These are phyloP conservation scores for Amorphotheca resinae DNA, from an alignment of 495 filamentous ascomycete species.

Conservation along the genomic window DNA sequence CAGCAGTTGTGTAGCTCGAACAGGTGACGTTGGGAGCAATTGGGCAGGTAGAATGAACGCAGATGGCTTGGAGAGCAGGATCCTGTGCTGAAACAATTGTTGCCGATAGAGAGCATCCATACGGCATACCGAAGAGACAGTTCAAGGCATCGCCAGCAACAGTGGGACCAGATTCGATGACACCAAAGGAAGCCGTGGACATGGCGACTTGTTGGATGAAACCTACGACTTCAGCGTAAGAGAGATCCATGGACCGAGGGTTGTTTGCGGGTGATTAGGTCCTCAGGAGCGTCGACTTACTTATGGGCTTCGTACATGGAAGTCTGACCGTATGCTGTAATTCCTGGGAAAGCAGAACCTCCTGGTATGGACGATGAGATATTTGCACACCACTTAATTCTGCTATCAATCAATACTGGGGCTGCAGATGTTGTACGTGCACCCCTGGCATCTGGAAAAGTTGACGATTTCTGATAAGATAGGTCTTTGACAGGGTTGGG, in stretches of 20 bases:
- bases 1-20: constrained; percentile 13
- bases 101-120: constrained; percentile 28
- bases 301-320: constrained; percentile 39
- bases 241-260: constrained; percentile 40
- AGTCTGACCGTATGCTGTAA: no score
- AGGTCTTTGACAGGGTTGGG: no score
- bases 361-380: constrained; percentile 36
- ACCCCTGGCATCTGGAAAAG: no score
- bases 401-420: no score
- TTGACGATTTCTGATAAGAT: no score
- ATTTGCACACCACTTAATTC: no score
- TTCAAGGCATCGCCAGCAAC: constrained; percentile 29
- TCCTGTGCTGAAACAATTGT: constrained; percentile 21
- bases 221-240: constrained; percentile 33
- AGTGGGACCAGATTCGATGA: constrained; percentile 28
- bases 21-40: constrained; percentile 23
- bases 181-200: constrained; percentile 39
- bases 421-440: no score
- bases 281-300: constrained; percentile 13
- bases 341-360: constrained; percentile 25
- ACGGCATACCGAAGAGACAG: constrained; percentile 26
- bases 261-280: constrained; percentile 1
- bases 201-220: constrained; percentile 42
- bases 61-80: constrained; percentile 34
- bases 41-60: constrained; percentile 28